Base-by-base conservation (phyloP, 306 rosid genomes). In the Geum urbanum region DNA sequence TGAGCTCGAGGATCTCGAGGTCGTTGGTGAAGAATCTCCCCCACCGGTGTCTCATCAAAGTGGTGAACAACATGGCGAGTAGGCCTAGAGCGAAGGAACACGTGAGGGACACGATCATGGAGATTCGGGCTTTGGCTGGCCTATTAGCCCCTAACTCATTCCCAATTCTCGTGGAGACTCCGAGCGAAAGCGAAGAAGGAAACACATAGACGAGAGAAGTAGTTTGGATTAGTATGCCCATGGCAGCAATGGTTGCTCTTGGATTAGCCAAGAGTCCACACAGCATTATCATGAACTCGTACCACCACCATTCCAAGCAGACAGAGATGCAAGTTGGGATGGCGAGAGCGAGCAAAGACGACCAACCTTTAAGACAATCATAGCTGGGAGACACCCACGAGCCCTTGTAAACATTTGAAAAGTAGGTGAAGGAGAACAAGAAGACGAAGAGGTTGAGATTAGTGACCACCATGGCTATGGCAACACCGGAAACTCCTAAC, bases 261-360 rank as follows among this genome's bases (percentile, higher is more conserved):
- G 99, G 99, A 41, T 95, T 89, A 5, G 48, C 70, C 4, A 95
- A 74, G 3, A 95, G 84, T 0, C 99, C 99, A 57, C 99, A 95
- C 6, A 95, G 73, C 71, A 95, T 65, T 41, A 91, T 91, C 97
- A 95, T 91, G 70, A 95, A 73, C 62, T 95, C 99, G 40, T 95
- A 95, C 99, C 99, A 95, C 99, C 99, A 95, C 99, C 99, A 95
- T 40, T 95, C 99, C 4, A 95, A 81, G 71, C 99, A 95, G 15
- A 95, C 99, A 0, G 99, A 95, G 11, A 89, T 80, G 11, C 99
- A 95, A n/a, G 91, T 87, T 2, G 99, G 99, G 32, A 95, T 46
- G 0, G 97, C 85, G 6, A 95, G 84, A 9, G 91, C 74, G 7
- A 95, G 89, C 19, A 95, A 49, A 5, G 88, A 79, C 0, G 95